A percentile compares a stretch with the other conserved stretches of the same genome.
Evolutionary conservation across 2,329 filamentous ascomycete genomes (phyloP).

Genomic region (Dactylellina drechsleri): DNA sequence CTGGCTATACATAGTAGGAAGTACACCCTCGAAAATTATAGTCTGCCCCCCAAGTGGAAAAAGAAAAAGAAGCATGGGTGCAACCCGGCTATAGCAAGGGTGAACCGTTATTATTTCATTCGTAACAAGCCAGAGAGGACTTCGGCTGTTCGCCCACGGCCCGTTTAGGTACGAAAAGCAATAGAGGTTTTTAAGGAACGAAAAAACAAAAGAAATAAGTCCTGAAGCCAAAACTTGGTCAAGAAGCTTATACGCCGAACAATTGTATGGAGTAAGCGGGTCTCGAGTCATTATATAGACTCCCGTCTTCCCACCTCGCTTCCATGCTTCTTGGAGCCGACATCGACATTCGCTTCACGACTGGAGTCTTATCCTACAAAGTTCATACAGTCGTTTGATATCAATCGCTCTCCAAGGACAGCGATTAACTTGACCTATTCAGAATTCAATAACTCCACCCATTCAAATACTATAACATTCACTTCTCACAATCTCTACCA

Average conservation of each 20-base stretch:
- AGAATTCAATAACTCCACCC: slow-evolving; percentile 9
- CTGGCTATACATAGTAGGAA: too few species aligned
- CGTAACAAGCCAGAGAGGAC: slow-evolving; percentile 31
- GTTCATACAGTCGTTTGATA: slow-evolving; percentile 34
- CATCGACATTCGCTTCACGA: slow-evolving; percentile 47
- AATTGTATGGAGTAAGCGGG: slow-evolving; percentile 43
- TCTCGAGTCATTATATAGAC: slow-evolving; percentile 52
- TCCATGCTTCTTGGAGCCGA: slow-evolving; percentile 43
- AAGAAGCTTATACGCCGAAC: slow-evolving; percentile 26
- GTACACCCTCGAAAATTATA: slow-evolving; percentile 1
- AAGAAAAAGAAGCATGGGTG: slow-evolving; percentile 26
- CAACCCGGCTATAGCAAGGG: slow-evolving; percentile 28
- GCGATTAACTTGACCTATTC: slow-evolving; percentile 9
- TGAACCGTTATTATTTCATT: slow-evolving; percentile 49
- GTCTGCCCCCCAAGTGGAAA: slow-evolving; percentile 12
- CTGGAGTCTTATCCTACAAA: slow-evolving; percentile 43
- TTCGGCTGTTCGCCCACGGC: slow-evolving; percentile 32
- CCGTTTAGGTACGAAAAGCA: slow-evolving; percentile 32
- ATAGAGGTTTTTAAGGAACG: slow-evolving; percentile 8
- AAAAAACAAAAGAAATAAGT: slow-evolving; percentile 21
- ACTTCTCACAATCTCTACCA: slow-evolving; percentile 21
- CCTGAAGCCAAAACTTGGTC: slow-evolving; percentile 6
- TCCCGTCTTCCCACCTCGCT: slow-evolving; percentile 45
- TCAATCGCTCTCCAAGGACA: slow-evolving; percentile 11
- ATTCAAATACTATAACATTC: slow-evolving; percentile 1